Evolutionary conservation across 1,284 basidiomycete species (phyloP).

Genomic region (Waitea zeae): DNA sequence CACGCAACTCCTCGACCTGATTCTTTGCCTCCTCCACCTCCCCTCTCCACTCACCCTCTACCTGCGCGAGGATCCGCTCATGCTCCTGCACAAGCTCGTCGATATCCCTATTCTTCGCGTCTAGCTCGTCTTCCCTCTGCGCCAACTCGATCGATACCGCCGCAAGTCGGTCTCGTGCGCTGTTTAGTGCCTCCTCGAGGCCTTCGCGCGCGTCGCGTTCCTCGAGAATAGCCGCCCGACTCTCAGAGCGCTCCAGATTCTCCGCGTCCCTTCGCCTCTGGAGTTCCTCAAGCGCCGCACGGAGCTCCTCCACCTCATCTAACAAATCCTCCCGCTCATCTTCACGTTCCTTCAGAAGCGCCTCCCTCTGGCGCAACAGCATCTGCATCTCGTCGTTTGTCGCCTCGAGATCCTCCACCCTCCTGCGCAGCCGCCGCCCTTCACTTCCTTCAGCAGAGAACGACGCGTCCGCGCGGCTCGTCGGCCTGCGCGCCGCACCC

Average conservation of each 20-base stretch:
- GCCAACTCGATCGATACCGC: constrained; percentile 67
- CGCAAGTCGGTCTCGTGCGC: constrained; percentile 56
- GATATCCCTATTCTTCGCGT: constrained; percentile 53
- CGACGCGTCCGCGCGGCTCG: constrained; percentile 24
- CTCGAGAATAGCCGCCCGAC: constrained; percentile 49
- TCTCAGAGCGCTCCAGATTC: constrained; percentile 46
- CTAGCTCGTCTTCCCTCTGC: constrained; percentile 70
- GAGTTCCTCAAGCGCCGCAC: constrained; percentile 52
- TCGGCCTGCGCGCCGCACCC: too few species aligned
- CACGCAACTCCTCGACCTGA: constrained; percentile 59
- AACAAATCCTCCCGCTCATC: constrained; percentile 57
- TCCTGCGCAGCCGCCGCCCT: constrained; percentile 20
- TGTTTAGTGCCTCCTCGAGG: constrained; percentile 57
- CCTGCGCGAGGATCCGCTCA: constrained; percentile 42
- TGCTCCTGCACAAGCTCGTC: constrained; percentile 54
- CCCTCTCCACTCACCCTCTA: constrained; percentile 63
- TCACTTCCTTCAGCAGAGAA: constrained; percentile 17
- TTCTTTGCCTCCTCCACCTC: constrained; percentile 57
- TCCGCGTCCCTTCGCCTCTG: constrained; percentile 43
- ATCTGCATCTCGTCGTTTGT: constrained; percentile 45
- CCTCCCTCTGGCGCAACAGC: constrained; percentile 41
- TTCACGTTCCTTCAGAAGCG: constrained; percentile 33
- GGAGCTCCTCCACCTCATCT: constrained; percentile 44
- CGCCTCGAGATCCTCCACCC: constrained; percentile 40
- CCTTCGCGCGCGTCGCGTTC: constrained; percentile 54